Evolutionary conservation across 2,329 filamentous ascomycete species (phyloP), one percentile per base, ranked within the genome.

Genomic region (Didymellaceae sp.): DNA sequence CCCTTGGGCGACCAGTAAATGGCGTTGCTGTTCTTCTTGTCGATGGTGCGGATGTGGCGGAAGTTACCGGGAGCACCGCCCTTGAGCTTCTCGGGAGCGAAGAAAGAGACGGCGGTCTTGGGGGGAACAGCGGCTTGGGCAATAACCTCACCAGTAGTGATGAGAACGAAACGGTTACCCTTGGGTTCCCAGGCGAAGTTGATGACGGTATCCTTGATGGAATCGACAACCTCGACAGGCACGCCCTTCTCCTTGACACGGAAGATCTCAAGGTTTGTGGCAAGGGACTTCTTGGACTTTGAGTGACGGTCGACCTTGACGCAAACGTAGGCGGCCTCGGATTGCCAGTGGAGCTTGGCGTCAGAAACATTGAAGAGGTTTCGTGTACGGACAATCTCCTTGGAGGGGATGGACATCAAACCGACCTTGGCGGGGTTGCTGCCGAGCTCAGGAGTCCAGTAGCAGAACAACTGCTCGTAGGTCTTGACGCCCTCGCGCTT

Each of bases 141-240:
- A 31, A 86, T 81, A 2, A 89, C 86, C 77, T 99, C 94, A 9
- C 91, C 89, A 14, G 90, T 94, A 26, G 92, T 97, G 78, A 99
- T 99, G 70, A 97, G 87, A 60, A 97, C 91, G 74, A 99, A 99
- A 30, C 94, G 88, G 74, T 96, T 92, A 56, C 94, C 94, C 80
- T 97, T 97, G 57, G 94, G 94, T 73, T 99, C 94, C 94, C 94
- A 99, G 8, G 94, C 91, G 72, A 99, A 99, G 81, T 99, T 99
- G 79, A 99, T 96, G 64, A 99, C 94, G 1, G 92, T 96, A 70
- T 97, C 94, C 79, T 97, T 97, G 77, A 99, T 89, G 45, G 88
- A 91, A 76, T 99, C 94, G 42, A 99, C 91, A 48, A 97, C 94
- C 76, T 99, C 94, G 45, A 99, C 93, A 1, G 94, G 94, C 2